A percentile compares a stretch with the other conserved stretches of the same genome.
Conservation (phyloP, 2,329 filamentous ascomycete species). For the Hypoxylon sp. region DNA sequence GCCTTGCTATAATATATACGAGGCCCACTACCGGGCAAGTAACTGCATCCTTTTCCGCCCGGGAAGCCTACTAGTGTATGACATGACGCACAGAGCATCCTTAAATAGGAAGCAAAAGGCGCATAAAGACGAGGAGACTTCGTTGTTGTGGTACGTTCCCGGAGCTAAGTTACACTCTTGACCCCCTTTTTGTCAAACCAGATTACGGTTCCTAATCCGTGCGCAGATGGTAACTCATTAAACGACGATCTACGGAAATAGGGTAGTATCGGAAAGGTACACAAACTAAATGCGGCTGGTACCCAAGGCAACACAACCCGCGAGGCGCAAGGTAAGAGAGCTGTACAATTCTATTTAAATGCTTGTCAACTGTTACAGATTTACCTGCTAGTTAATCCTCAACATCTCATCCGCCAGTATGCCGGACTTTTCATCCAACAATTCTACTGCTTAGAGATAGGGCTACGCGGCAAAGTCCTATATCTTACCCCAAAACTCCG, state of each 20-base stretch:
- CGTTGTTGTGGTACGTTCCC: slow-evolving; percentile 15
- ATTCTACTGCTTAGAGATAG: slow-evolving; percentile 5
- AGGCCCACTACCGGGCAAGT: slow-evolving; percentile 25
- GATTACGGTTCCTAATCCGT: slow-evolving; percentile 8
- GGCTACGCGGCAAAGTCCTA: slow-evolving; percentile 13
- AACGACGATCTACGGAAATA: slow-evolving; percentile 19
- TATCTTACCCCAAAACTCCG: slow-evolving; percentile 31
- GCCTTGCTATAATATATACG: slow-evolving; percentile 23
- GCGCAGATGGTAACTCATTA: slow-evolving; percentile 17
- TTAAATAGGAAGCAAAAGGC: slow-evolving; percentile 7
- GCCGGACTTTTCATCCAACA: slow-evolving; percentile 7
- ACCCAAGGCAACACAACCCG: slow-evolving; percentile 20
- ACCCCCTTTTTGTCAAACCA: slow-evolving; percentile 21
- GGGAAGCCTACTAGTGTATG: slow-evolving; percentile 28
- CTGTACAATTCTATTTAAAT: slow-evolving; percentile 14
- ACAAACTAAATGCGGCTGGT: slow-evolving; percentile 23
- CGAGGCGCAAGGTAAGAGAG: slow-evolving; percentile 30
- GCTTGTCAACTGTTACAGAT: slow-evolving; percentile 13
- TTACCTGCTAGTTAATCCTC: slow-evolving; percentile 6
- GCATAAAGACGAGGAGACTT: slow-evolving; percentile 7
- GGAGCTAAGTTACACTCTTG: slow-evolving; percentile 13
- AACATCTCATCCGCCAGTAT: slow-evolving; percentile 6
- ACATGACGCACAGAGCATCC: slow-evolving; percentile 18
- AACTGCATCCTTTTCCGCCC: slow-evolving; percentile 27
- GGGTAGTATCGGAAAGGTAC: slow-evolving; percentile 33